A percentile compares a stretch with the other conserved stretches of the same genome.
Evolutionary conservation across 2,329 filamentous ascomycete species (phyloP).

Genomic region (Penicillium sp.): DNA sequence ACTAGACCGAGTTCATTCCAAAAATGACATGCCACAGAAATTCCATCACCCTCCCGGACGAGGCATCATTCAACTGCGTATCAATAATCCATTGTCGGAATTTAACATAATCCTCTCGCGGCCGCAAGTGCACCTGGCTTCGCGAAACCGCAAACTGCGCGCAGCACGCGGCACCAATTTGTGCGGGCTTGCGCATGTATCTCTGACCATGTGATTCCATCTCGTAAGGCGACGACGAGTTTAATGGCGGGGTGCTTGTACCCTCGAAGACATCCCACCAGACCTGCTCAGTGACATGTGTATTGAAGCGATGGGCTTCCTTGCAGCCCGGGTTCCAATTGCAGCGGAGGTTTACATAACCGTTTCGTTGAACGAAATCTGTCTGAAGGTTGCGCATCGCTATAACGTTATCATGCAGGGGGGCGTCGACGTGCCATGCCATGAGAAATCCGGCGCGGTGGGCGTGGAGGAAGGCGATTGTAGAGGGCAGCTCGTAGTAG

Average conservation of each 20-base stretch:
- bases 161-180: slow-evolving; percentile 64
- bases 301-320: slow-evolving; percentile 36
- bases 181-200: slow-evolving; percentile 49
- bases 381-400: slow-evolving; percentile 55
- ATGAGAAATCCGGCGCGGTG: slow-evolving; percentile 53
- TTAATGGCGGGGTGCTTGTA: slow-evolving; percentile 42
- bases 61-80: slow-evolving; percentile 58
- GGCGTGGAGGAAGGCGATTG: slow-evolving; percentile 60
- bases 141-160: slow-evolving; percentile 67
- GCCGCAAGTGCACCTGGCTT: slow-evolving; percentile 54
- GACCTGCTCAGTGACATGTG: slow-evolving; percentile 41
- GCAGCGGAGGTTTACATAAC: slow-evolving; percentile 66
- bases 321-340: slow-evolving; percentile 62
- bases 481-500: slow-evolving; percentile 55
- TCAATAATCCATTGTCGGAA: slow-evolving; percentile 65
- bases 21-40: slow-evolving; percentile 68
- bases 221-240: slow-evolving; percentile 23
- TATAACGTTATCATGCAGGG: slow-evolving; percentile 59
- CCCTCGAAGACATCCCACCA: slow-evolving; percentile 45
- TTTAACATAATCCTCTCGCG: slow-evolving; percentile 58
- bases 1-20: slow-evolving; percentile 47
- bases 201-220: slow-evolving; percentile 22
- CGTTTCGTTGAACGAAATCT: slow-evolving; percentile 56
- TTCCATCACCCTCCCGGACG: slow-evolving; percentile 65
- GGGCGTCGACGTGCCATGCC: slow-evolving; percentile 64